Evolutionary conservation across 441 rosid species (phyloP).

Genomic region (Mallotus japonicus): DNA sequence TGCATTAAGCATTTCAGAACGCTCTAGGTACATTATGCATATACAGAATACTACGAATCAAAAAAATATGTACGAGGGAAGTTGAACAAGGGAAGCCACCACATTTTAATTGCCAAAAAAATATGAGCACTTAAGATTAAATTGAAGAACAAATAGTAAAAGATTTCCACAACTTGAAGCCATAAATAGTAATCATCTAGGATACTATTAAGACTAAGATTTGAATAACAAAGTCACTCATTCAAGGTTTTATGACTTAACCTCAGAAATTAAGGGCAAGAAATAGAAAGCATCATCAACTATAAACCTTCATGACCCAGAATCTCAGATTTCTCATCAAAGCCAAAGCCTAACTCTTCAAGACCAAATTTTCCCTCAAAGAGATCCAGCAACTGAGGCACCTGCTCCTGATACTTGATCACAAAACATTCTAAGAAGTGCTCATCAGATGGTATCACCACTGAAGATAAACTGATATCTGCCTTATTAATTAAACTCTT

Average conservation of each 20-base stretch:
- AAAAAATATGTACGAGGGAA: neutral
- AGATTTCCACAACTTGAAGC: neutral
- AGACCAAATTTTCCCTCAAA: neutral
- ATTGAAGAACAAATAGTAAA: too few species aligned
- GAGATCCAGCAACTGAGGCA: slow-evolving; percentile 21
- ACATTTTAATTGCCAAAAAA: neutral
- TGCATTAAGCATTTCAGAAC: neutral
- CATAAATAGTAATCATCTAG: neutral
- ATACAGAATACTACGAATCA: neutral
- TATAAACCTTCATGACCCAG: neutral
- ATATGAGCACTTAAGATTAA: neutral
- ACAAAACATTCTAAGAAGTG: slow-evolving; percentile 21
- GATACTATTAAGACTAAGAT: neutral
- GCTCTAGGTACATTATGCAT: too few species aligned
- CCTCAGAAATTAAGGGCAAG: too few species aligned
- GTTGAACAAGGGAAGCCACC: neutral
- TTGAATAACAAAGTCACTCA: neutral
- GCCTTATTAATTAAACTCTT: slow-evolving; percentile 17
- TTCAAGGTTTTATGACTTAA: neutral
- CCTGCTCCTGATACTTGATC: neutral
- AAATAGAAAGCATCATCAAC: too few species aligned
- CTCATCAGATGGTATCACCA: slow-evolving; percentile 7
- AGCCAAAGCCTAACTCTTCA: neutral
- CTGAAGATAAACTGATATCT: neutral
- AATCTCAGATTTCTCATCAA: neutral